Evolutionary conservation across 306 rosid genomes (phyloP).

Genomic region (Elaeagnus macrophylla): DNA sequence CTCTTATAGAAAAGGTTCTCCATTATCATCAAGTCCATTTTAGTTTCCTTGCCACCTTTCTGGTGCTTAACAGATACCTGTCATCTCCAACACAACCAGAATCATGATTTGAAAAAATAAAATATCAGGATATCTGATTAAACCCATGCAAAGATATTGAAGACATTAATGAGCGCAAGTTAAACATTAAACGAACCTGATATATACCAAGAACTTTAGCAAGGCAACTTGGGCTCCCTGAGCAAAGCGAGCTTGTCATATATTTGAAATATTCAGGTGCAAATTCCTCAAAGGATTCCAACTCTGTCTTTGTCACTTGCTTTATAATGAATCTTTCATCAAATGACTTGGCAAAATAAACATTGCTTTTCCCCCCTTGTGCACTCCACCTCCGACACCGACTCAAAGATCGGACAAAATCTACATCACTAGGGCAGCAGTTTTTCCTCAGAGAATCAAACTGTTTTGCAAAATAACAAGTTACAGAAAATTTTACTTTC

Average conservation of each 20-base stretch:
- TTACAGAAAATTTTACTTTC: constrained; percentile 79
- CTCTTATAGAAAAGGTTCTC: constrained; percentile 94
- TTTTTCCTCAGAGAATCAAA: constrained; percentile 75
- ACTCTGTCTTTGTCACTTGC: constrained; percentile 87
- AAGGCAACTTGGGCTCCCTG: constrained; percentile 93
- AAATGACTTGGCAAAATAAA: constrained; percentile 85
- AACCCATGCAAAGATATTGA: not conserved
- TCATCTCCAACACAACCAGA: constrained; percentile 14
- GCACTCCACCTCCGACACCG: constrained; percentile 92
- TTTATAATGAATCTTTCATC: constrained; percentile 89
- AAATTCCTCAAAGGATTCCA: constrained; percentile 85
- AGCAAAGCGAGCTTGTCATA: constrained; percentile 49
- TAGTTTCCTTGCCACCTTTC: constrained; percentile 90
- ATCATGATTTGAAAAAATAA: constrained; percentile 1
- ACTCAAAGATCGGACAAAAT: constrained; percentile 80
- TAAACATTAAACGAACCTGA: constrained; percentile 46
- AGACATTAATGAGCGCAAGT: not conserved
- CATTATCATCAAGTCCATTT: constrained; percentile 92
- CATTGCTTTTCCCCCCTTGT: constrained; percentile 98
- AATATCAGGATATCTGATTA: not conserved
- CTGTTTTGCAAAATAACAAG: constrained; percentile 84
- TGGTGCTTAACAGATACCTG: constrained; percentile 76
- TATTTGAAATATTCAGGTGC: constrained; percentile 83
- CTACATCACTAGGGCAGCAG: constrained; percentile 81
- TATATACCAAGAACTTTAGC: constrained; percentile 91